These are phyloP conservation scores for Penicillium canescens DNA, from an alignment of 495 filamentous ascomycete species.

Conservation along the genomic window DNA sequence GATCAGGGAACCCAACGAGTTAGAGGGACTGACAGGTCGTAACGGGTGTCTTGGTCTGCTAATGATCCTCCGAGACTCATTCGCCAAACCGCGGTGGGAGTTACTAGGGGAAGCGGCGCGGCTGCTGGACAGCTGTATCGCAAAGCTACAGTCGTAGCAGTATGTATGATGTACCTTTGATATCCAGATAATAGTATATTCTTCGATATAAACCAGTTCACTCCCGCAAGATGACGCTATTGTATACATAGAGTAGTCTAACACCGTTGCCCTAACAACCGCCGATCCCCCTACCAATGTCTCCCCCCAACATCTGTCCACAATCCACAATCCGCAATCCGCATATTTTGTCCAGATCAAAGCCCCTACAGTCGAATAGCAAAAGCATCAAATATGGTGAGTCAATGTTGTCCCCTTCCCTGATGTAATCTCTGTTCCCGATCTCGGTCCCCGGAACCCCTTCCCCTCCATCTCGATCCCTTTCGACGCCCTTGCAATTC, in stretches of 20 bases:
- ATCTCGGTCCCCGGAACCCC: not conserved
- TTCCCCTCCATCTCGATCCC: conserved; percentile 3
- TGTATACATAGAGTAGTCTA: conserved; percentile 4
- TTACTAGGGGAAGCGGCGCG: conserved; percentile 82
- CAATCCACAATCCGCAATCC: conserved; percentile 7
- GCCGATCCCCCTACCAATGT: conserved; percentile 19
- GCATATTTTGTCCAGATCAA: conserved; percentile 8
- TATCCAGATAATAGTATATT: conserved; percentile 9
- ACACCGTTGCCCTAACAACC: conserved; percentile 28
- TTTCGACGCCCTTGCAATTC: not conserved
- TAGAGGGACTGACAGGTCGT: conserved; percentile 71
- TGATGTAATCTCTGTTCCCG: conserved; percentile 9
- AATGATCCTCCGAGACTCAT: conserved; percentile 78
- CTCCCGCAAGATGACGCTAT: not conserved
- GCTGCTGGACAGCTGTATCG: conserved; percentile 77
- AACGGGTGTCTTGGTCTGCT: conserved; percentile 84
- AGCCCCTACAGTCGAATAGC: not conserved
- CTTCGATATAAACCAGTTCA: not conserved
- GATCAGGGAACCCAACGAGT: conserved; percentile 77
- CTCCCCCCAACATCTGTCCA: not conserved
- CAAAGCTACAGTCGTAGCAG: conserved; percentile 46
- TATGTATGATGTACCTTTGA: conserved; percentile 7
- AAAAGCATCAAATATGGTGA: conserved; percentile 11
- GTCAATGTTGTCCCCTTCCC: conserved; percentile 3
- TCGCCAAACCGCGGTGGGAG: conserved; percentile 86